Base-by-base conservation (phyloP, 805 yeast species). In the Cyberlindnera misumaiensis region DNA sequence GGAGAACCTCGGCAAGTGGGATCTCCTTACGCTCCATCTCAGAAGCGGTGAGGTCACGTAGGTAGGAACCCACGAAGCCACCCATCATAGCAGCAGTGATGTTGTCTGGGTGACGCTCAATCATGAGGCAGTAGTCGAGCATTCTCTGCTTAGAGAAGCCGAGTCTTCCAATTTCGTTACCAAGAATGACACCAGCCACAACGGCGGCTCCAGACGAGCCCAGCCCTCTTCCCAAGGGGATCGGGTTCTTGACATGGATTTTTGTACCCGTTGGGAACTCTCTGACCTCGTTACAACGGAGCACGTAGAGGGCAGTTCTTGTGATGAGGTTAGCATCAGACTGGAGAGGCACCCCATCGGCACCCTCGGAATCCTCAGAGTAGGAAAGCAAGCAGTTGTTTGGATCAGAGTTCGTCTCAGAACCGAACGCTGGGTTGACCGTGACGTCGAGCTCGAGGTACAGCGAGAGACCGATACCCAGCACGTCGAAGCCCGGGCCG, bases 81-180 rank as follows among this genome's bases (percentile, higher is more conserved):
- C 98, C 98, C 80, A 89, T 83, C 96, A 93, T 87, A 28, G 98
- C 96, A 25, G 98, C 98, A 11, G 96, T 87, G 55, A 93, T 89
- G 62, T 93, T 93, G 64, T 93, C 98, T 27, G 98, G 98, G 56
- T 93, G 98, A 59, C 97, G 80, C 67, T 93, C 98, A 49, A 93
- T 89, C 93, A 93, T 85, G 51, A 93, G 72, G 61, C 96, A 87
- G 68, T 84, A 93, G 62, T 93, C 98, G 52, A 93, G 68, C 79
- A 93, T 73, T 51, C 97, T 72, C 51, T 76, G 80, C 62, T 83
- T 89, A 35, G 80, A 65, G 43, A 88, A 75, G 1, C 75, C 77
- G 27, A 90, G 67, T 36, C 75, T 69, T 28, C 93, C 96, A 26
- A 89, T 70, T 47, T 81, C 90, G 56, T 85, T 85, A 34, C 94